Evolutionary conservation across 1,284 basidiomycete genomes (phyloP), one percentile per base, ranked within the genome.

Genomic region (Ganoderma sinense): DNA sequence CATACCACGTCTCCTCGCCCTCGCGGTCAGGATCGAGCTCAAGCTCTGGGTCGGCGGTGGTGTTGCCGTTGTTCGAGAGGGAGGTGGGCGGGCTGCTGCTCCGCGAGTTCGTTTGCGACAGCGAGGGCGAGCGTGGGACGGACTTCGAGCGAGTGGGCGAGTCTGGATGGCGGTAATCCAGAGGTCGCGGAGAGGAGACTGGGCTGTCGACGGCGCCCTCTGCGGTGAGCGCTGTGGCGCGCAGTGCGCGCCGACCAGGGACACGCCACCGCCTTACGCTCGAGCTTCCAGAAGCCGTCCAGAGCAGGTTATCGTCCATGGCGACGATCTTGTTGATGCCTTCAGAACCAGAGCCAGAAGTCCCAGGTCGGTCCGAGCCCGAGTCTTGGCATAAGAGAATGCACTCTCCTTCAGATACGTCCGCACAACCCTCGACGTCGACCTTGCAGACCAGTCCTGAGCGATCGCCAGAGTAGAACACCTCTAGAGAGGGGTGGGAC

Each of bases 391-490:
- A 94, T 26, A 99, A 83, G 2, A 98, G 86, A 36, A 96, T 84
- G 77, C 97, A 98, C 80, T 97, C 94, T 53, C 94, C 97, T 65
- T 98, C 94, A 1, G 91, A 89, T 29, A 97, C 85, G 71, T 97
- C 94, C 13, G 86, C 82, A 71, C 90, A 93, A 58, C 89, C 89
- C 78, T 96, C 94, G 31, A 97, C 91, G 75, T 99, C 97, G 43
- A 97, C 93, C 73, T 92, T 93, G 80, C 95, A 97, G 0, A 99
- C 91, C 67, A 93, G 84, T 1, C 97, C 98, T 18, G 94, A 91
- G 45, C 95, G 89, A 75, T 99, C 98, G 20, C 97, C 98, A 1
- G 97, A 98, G 82, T 98, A 98, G 84, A 99, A 99, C 1, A 91
- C 86, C 78, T 97, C 94, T 63, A 99, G 87, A 16, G 92, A 90